phyloP scores from a whole-genome alignment of 2,329 filamentous ascomycete species.

The Trichoderma sp. region DNA sequence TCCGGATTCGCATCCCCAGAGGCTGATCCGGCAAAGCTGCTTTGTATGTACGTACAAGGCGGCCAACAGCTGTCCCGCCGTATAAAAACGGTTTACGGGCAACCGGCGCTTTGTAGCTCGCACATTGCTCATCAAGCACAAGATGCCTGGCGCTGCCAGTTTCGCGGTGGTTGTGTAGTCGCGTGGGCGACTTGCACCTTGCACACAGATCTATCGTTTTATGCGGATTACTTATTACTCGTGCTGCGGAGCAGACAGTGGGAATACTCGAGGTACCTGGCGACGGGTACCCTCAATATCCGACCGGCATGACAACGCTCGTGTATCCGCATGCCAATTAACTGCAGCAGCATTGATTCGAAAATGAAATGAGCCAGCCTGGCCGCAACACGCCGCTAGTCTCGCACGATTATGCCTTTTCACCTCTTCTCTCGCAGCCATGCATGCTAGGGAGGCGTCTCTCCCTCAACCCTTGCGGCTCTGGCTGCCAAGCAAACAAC shows the following conservation, averaged over 20 bases:
- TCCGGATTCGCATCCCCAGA: not conserved
- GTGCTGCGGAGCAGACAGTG: not conserved
- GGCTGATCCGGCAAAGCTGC: not conserved
- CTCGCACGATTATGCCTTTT: not conserved
- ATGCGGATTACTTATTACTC: not conserved
- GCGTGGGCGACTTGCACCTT: not conserved
- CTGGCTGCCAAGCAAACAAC: not conserved
- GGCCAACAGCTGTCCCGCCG: not conserved
- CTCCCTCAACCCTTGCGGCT: not conserved
- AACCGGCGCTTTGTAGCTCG: not conserved
- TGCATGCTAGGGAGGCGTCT: not conserved
- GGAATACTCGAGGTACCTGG: not conserved
- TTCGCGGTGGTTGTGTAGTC: not conserved
- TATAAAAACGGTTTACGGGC: not conserved
- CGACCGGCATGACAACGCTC: conserved; percentile 1
- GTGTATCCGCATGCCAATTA: not conserved
- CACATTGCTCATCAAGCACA: not conserved
- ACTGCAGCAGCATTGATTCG: not conserved
- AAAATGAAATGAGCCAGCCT: not conserved
- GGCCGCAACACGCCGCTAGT: conserved; percentile 12
- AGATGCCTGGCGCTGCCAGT: not conserved
- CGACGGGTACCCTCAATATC: not conserved
- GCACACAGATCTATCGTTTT: not conserved
- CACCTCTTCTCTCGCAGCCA: not conserved
- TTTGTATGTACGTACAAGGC: not conserved